phyloP scores from a whole-genome alignment of 1,284 basidiomycete genomes.

The Ceratobasidium sp. region DNA sequence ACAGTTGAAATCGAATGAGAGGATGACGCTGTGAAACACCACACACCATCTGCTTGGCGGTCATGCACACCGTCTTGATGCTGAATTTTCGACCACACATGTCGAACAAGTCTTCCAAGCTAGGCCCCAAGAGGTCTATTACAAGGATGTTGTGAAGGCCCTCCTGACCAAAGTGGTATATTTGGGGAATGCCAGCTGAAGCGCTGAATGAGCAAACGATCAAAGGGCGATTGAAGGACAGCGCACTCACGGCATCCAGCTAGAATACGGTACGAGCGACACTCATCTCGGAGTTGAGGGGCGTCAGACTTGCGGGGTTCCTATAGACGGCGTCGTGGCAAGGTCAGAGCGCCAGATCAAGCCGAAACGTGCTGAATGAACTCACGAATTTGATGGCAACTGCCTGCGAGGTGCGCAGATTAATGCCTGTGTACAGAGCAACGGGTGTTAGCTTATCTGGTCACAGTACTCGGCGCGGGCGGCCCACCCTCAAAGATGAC shows the following conservation, averaged over 20 bases:
- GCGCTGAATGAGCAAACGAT: slow-evolving; percentile 3
- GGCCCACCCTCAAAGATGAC: slow-evolving; percentile 54
- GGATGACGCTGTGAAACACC: background rate
- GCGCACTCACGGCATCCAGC: slow-evolving; percentile 84
- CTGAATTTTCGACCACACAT: slow-evolving; percentile 96
- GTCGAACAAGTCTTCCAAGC: slow-evolving; percentile 94
- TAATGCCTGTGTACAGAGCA: slow-evolving; percentile 74
- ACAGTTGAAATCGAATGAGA: slow-evolving; percentile 35
- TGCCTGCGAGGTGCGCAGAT: slow-evolving; percentile 93
- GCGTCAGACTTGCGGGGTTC: slow-evolving; percentile 97
- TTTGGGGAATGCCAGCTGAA: slow-evolving; percentile 89
- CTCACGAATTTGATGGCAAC: slow-evolving; percentile 98
- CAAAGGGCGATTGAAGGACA: slow-evolving; percentile 17
- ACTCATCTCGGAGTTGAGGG: slow-evolving; percentile 95
- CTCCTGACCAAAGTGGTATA: slow-evolving; percentile 98
- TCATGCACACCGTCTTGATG: slow-evolving; percentile 97
- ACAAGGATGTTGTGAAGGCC: slow-evolving; percentile 98
- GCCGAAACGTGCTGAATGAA: slow-evolving; percentile 49
- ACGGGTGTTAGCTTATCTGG: slow-evolving; percentile 13
- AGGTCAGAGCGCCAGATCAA: slow-evolving; percentile 20
- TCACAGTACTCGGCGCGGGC: slow-evolving; percentile 29
- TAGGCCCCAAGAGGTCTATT: slow-evolving; percentile 93
- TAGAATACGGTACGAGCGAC: slow-evolving; percentile 95
- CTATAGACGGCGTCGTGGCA: slow-evolving; percentile 57
- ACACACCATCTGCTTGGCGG: slow-evolving; percentile 93